Conservation (phyloP, 2,329 filamentous ascomycete species). For the Endothia cerciana region DNA sequence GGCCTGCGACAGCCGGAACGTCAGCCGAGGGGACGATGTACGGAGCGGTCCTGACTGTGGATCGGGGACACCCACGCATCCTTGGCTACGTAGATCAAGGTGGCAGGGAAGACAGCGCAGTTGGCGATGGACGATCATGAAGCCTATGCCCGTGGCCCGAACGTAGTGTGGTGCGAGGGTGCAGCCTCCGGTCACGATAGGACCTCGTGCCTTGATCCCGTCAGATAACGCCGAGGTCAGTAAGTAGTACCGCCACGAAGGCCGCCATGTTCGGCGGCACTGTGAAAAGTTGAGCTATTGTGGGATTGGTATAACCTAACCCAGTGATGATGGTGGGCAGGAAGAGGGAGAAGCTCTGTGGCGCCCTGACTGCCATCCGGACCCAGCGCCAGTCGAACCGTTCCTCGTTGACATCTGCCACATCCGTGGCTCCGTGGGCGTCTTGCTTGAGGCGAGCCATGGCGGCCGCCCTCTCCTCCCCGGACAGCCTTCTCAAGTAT, state of each 20-base stretch:
- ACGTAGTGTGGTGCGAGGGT: slow-evolving; percentile 46
- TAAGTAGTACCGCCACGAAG: slow-evolving; percentile 40
- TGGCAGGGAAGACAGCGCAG: slow-evolving; percentile 48
- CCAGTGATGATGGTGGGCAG: slow-evolving; percentile 48
- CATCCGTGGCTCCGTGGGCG: slow-evolving; percentile 32
- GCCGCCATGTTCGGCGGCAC: slow-evolving; percentile 42
- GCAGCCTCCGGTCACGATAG: slow-evolving; percentile 39
- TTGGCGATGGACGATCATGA: slow-evolving; percentile 47
- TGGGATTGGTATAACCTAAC: slow-evolving; percentile 44
- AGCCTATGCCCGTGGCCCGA: slow-evolving; percentile 45
- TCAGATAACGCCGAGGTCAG: slow-evolving; percentile 40
- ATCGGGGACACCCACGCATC: slow-evolving; percentile 41
- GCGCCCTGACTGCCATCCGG: slow-evolving; percentile 36
- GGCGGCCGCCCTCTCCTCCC: slow-evolving; percentile 32
- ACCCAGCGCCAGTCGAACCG: slow-evolving; percentile 47
- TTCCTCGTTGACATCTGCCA: slow-evolving; percentile 41
- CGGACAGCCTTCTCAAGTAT: slow-evolving; percentile 31
- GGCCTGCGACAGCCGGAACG: slow-evolving; percentile 34
- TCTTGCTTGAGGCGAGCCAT: slow-evolving; percentile 34
- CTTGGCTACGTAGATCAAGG: slow-evolving; percentile 47
- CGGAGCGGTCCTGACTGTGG: too few species aligned
- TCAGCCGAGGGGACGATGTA: too few species aligned
- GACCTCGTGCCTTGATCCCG: slow-evolving; percentile 36
- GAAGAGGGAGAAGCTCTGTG: slow-evolving; percentile 48
- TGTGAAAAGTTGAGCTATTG: slow-evolving; percentile 43